Percentiles rank a stretch among this genome's conserved stretches.
These are phyloP conservation scores for Termitomyces sp. DNA, from an alignment of 768 basidiomycete species.

Conservation along the genomic window DNA sequence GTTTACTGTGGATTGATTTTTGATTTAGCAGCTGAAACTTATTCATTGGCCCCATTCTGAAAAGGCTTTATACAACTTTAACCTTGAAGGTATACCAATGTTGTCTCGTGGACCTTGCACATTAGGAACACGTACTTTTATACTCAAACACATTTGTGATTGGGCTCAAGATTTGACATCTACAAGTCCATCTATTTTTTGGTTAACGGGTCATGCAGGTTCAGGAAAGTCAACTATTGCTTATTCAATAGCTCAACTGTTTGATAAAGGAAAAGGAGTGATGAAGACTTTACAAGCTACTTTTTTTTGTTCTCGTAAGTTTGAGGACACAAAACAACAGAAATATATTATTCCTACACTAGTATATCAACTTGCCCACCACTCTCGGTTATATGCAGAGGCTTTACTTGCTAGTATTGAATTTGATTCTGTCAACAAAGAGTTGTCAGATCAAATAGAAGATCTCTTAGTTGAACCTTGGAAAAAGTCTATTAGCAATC, in stretches of 20 bases:
- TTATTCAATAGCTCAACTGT: no score
- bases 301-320: slow-evolving; percentile 21
- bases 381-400: background rate
- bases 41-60: background rate
- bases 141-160: slow-evolving; percentile 11
- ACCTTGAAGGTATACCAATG: background rate
- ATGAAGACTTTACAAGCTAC: slow-evolving; percentile 17
- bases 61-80: background rate
- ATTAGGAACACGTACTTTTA: slow-evolving; percentile 17
- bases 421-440: background rate
- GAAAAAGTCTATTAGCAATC: background rate
- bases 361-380: slow-evolving; percentile 1
- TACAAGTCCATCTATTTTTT: slow-evolving; percentile 6
- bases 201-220: no score
- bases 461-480: slow-evolving; percentile 1
- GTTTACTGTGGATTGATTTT: slow-evolving; percentile 14
- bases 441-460: slow-evolving; percentile 10
- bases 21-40: background rate
- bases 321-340: background rate
- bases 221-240: no score
- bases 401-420: background rate
- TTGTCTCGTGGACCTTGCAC: slow-evolving; percentile 13
- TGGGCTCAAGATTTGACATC: slow-evolving; percentile 5
- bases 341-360: slow-evolving; percentile 17
- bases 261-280: no score